A percentile compares a stretch with the other conserved stretches of the same genome.
Conservation (phyloP, 352 stramenopile genomes). For the Phytophthora quininea region DNA sequence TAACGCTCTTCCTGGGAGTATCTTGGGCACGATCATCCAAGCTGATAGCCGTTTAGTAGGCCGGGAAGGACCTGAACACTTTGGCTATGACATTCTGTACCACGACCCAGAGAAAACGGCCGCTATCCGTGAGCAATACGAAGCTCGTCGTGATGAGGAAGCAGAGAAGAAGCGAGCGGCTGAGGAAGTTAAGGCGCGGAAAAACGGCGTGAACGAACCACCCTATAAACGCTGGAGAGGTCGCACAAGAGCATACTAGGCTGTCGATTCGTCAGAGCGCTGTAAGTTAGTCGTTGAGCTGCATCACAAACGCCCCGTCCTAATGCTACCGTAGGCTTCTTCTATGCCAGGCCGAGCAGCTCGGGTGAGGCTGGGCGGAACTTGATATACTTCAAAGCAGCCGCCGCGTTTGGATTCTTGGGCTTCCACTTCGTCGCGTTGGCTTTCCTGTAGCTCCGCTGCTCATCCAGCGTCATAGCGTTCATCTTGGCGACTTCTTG, state of each 20-base stretch:
- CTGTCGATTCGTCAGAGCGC: not conserved
- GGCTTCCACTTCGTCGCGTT: constrained; percentile 60
- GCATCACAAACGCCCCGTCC: constrained; percentile 12
- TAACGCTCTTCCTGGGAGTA: constrained; percentile 64
- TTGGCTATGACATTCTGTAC: constrained; percentile 76
- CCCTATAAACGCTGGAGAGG: constrained; percentile 71
- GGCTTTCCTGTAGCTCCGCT: constrained; percentile 62
- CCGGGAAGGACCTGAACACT: constrained; percentile 51
- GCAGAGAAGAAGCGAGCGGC: constrained; percentile 50
- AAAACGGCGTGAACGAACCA: constrained; percentile 40
- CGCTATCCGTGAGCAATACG: constrained; percentile 65
- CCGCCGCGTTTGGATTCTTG: constrained; percentile 56
- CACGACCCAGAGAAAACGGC: constrained; percentile 77
- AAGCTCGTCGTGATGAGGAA: constrained; percentile 66
- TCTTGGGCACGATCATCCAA: constrained; percentile 78
- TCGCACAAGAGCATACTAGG: constrained; percentile 47
- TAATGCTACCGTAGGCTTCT: not conserved
- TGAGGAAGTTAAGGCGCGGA: constrained; percentile 29
- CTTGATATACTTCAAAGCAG: constrained; percentile 54
- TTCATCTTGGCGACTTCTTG: constrained; percentile 62
- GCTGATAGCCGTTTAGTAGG: constrained; percentile 70
- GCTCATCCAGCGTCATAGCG: constrained; percentile 49
- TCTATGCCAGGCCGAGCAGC: constrained; percentile 22
- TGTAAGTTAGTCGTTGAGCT: constrained; percentile 22
- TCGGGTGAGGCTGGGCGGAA: constrained; percentile 47